Evolutionary conservation across 1,139 yeast genomes (phyloP), one percentile per base, ranked within the genome.

Genomic region (Meyerozyma sp.): DNA sequence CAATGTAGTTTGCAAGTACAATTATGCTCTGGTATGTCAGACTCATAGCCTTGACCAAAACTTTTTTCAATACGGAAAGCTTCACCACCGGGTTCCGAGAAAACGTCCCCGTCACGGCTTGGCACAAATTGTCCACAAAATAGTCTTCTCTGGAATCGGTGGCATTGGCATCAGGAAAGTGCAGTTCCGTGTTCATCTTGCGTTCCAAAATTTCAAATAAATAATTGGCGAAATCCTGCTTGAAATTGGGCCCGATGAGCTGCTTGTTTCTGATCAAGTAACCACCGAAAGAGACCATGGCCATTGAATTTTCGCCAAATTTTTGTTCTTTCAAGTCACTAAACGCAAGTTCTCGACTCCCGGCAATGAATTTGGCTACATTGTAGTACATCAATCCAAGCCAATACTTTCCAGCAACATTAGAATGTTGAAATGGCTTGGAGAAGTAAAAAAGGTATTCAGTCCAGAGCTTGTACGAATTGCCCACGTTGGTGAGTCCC

Each of bases 321-420:
- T 56, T 54, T 42, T 62, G 59, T 4, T 46, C 44, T 18, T 49
- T 46, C 7, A 68, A 46, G 41, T 61, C 62, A 8, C 30, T 39
- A 42, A 45, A 44, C 13, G 49, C 46, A 6, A 54, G 30, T 4
- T 52, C 50, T 23, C 66, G 67, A 26, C 56, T 53, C 11, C 55
- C 51, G 11, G 64, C 49, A 41, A 68, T 52, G 11, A 50, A 45
- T 16, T 46, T 40, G 10, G 68, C 58, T 29, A 68, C 57, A 41
- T 61, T 57, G 27, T 51, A 52, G 45, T 58, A 62, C 37, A 70
- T 49, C 30, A 64, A 53, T 25, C 63, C 68, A n/a, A 68, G 55
- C 78, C 78, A 73, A 43, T 61, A 55, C 42, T 63, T 62, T 3
- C 68, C 73, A 2, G 71, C 63, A 20, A 69, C 63, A 40, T 68